phyloP scores from a whole-genome alignment of 768 basidiomycete species.

The Macrolepiota albuminosa region DNA sequence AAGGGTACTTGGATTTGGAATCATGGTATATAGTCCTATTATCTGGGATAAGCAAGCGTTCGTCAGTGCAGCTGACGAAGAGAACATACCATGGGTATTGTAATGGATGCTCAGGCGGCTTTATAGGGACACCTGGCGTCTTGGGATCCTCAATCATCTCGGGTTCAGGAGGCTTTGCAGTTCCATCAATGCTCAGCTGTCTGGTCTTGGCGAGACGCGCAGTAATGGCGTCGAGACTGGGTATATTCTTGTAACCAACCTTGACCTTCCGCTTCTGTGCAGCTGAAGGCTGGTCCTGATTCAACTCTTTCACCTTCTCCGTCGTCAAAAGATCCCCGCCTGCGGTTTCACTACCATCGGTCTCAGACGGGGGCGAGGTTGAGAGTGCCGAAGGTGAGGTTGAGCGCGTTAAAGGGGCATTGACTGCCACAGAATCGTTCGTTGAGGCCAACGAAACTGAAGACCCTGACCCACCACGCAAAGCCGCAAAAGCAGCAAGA shows the following conservation, averaged over 20 bases:
- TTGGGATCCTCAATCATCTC: conserved; percentile 81
- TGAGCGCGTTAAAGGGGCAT: conserved; percentile 62
- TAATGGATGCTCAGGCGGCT: conserved; percentile 78
- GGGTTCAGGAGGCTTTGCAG: conserved; percentile 67
- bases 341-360: conserved; percentile 26
- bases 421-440: conserved; percentile 63
- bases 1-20: conserved; percentile 68
- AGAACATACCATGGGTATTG: conserved; percentile 73
- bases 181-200: conserved; percentile 59
- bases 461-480: conserved; percentile 58
- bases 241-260: conserved; percentile 86
- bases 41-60: neutral
- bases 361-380: conserved; percentile 43
- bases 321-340: conserved; percentile 54
- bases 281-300: conserved; percentile 48
- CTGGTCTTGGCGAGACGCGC: conserved; percentile 70
- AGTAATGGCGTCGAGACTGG: conserved; percentile 80
- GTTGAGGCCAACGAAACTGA: conserved; percentile 50
- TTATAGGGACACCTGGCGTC: conserved; percentile 68
- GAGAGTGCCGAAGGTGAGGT: conserved; percentile 55
- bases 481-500: conserved; percentile 63
- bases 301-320: conserved; percentile 62
- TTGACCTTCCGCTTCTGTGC: conserved; percentile 30
- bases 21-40: conserved; percentile 89
- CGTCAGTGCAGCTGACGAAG: neutral